Evolutionary conservation across 345 rosid genomes (phyloP).

Genomic region (Linum trigynum): DNA sequence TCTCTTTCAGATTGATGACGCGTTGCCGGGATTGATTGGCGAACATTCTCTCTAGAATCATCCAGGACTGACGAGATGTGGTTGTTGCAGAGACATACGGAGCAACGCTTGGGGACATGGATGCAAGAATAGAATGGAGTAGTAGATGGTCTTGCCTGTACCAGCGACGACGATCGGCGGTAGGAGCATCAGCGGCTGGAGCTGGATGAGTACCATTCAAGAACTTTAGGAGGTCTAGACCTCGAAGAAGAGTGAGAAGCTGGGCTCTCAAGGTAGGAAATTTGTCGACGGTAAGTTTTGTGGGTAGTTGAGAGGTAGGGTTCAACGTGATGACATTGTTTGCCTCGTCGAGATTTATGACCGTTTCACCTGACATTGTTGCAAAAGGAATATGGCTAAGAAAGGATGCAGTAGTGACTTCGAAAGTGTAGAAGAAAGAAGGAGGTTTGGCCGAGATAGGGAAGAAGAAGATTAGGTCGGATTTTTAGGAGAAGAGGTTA

Average conservation of each 20-base stretch:
- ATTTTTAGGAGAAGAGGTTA: too few relatives aligned
- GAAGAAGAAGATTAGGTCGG: neutral
- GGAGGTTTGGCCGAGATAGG: conserved; percentile 67
- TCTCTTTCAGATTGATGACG: conserved; percentile 14
- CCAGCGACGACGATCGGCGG: too few relatives aligned
- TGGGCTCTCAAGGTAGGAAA: too few relatives aligned
- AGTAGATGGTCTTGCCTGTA: too few relatives aligned
- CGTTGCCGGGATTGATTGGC: conserved; percentile 23
- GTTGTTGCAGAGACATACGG: conserved; percentile 27
- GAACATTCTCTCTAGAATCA: neutral
- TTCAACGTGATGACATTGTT: too few relatives aligned
- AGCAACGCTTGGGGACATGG: too few relatives aligned
- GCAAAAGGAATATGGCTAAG: too few relatives aligned
- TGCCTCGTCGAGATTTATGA: too few relatives aligned
- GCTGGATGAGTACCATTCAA: conserved; percentile 59
- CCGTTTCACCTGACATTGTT: too few relatives aligned
- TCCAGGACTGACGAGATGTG: neutral
- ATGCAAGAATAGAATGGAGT: too few relatives aligned
- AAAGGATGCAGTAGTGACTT: neutral
- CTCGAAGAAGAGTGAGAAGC: neutral
- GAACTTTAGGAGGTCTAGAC: conserved; percentile 32
- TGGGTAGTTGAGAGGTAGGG: too few relatives aligned
- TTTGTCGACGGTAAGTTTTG: too few relatives aligned
- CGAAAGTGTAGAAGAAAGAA: conserved; percentile 3
- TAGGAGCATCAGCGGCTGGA: conserved; percentile 8